Evolutionary conservation across 805 yeast genomes (phyloP), one percentile per base, ranked within the genome.

Genomic region (Candida easanensis): DNA sequence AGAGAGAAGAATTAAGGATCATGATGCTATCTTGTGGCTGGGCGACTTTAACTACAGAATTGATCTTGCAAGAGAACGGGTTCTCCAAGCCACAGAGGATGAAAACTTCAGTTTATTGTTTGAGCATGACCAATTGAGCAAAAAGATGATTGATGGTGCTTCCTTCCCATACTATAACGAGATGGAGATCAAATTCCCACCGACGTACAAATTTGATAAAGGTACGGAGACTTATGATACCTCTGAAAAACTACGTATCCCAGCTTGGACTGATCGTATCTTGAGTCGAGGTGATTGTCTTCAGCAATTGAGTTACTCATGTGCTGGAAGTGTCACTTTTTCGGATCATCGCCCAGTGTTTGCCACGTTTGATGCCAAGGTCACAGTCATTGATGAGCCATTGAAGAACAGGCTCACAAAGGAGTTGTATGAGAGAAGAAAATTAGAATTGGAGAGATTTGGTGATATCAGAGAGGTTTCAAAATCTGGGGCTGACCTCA

Each of bases 181-280:
- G 36, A 38, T 38, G 41, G 41, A 38, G 36, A 38, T 38, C 31
- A 38, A 22, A 17, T 38, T 93, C 60, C 73, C 77, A 30, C 99
- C 98, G 9, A 93, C 99, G 1, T 91, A 91, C 67, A 91, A 91
- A 60, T 91, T 79, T 63, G 96, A 91, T 61, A 83, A 84, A 49
- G 93, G 91, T 4, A 83, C 96, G 0, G 73, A 77, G 38, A 68
- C 63, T 16, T 93, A 90, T 60, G 98, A 91, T 61, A 73, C 95
- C 1, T 84, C 95, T 10, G 99, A 91, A 53, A 91, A 91, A 61
- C 91, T 84, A 49, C 74, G 99, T 54, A 82, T 87, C 4, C 99
- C 99, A 1, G 84, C 97, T 0, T 91, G 98, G 97, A 91, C 98
- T 0, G 99, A 91, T 63, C 71, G 99, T 57, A 83, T 88, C 42